Conservation (phyloP, 306 rosid genomes). For the Corylus americana region DNA sequence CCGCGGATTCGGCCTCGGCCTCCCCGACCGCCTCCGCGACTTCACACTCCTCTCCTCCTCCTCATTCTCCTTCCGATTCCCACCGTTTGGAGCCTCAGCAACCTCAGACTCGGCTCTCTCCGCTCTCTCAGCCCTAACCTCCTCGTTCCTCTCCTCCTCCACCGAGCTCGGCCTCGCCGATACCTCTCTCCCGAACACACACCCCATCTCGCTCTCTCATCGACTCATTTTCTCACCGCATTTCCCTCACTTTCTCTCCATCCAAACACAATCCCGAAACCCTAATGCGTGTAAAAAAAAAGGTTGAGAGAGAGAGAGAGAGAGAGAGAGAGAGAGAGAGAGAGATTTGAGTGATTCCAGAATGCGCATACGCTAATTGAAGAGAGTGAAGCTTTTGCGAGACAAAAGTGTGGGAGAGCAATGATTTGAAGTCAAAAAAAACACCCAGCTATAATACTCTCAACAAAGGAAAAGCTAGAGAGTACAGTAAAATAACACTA, state of each 20-base stretch:
- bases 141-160: constrained; percentile 30
- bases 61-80: constrained; percentile 45
- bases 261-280: constrained; percentile 39
- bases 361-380: constrained; percentile 43
- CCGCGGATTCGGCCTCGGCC: constrained; percentile 78
- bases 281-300: constrained; percentile 46
- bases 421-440: constrained; percentile 74
- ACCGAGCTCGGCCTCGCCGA: constrained; percentile 30
- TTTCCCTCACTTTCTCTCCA: constrained; percentile 40
- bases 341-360: constrained; percentile 25
- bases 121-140: constrained; percentile 42
- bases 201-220: constrained; percentile 65
- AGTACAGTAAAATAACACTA: constrained; percentile 35
- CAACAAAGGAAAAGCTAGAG: background rate
- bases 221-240: constrained; percentile 38
- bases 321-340: constrained; percentile 28
- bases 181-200: constrained; percentile 70
- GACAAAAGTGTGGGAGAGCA: constrained; percentile 74
- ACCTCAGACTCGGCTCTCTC: constrained; percentile 31
- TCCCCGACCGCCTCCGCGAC: constrained; percentile 60
- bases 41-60: constrained; percentile 48
- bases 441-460: constrained; percentile 30
- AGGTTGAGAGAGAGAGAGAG: constrained; percentile 30
- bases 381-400: constrained; percentile 58
- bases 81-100: constrained; percentile 43